phyloP scores from a whole-genome alignment of 2,329 filamentous ascomycete genomes.

The Xylariaceae sp. region DNA sequence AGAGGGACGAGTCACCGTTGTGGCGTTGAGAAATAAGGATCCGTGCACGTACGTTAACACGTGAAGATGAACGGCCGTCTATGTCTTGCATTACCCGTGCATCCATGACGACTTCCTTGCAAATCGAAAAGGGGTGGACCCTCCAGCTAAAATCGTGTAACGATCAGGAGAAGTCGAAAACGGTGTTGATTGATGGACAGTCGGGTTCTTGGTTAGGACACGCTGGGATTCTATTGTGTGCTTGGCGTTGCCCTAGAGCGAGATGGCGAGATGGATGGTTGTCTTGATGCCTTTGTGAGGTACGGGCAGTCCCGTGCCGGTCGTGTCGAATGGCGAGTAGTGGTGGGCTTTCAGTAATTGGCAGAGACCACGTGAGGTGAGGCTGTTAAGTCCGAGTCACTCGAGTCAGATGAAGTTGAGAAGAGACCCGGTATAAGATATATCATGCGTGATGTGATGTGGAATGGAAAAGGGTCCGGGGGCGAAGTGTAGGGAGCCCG shows the following conservation, averaged over 20 bases:
- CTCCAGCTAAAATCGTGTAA: slow-evolving; percentile 6
- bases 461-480: no score
- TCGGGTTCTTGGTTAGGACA: background rate
- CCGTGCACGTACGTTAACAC: slow-evolving; percentile 28
- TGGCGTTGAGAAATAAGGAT: slow-evolving; percentile 6
- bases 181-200: background rate
- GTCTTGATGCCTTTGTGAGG: no score
- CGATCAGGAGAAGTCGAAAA: background rate
- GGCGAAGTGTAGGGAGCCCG: slow-evolving; percentile 11
- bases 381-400: background rate
- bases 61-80: slow-evolving; percentile 30
- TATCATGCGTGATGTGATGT: no score
- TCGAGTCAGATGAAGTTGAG: background rate
- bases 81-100: slow-evolving; percentile 33
- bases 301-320: no score
- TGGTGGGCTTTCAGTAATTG: no score
- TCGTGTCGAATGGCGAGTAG: no score
- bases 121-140: slow-evolving; percentile 19
- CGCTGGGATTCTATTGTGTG: background rate
- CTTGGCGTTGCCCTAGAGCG: background rate
- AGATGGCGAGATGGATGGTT: background rate
- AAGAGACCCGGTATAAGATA: background rate
- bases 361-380: background rate
- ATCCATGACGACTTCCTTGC: slow-evolving; percentile 31
- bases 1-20: background rate